phyloP scores from a whole-genome alignment of 2,329 filamentous ascomycete genomes.

The Diaporthe sp. region DNA sequence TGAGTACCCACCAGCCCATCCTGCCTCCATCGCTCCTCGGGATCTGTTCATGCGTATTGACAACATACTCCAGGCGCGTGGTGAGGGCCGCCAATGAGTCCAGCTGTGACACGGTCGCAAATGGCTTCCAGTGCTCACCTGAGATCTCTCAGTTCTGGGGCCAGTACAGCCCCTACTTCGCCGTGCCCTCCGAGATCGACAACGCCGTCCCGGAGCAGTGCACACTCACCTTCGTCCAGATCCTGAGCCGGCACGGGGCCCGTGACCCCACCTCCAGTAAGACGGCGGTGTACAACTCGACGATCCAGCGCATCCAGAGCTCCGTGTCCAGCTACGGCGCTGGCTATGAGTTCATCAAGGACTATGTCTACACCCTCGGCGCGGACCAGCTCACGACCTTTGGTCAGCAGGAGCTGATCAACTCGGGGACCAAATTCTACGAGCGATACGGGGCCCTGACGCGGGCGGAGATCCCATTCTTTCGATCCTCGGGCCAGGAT shows the following conservation, averaged over 20 bases:
- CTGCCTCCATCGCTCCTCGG: neutral
- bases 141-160: conserved; percentile 81
- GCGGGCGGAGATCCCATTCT: conserved; percentile 64
- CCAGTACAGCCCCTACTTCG: conserved; percentile 89
- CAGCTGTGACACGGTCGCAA: conserved; percentile 65
- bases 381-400: conserved; percentile 70
- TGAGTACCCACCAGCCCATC: conserved; percentile 40
- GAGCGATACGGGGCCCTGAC: conserved; percentile 77
- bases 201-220: conserved; percentile 75
- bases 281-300: conserved; percentile 71
- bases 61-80: conserved; percentile 24
- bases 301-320: conserved; percentile 76
- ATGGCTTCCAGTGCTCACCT: conserved; percentile 75
- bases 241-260: conserved; percentile 88
- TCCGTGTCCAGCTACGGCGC: conserved; percentile 69
- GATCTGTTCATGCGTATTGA: neutral
- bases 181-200: conserved; percentile 77
- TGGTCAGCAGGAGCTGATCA: conserved; percentile 78
- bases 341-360: conserved; percentile 77
- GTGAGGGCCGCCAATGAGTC: conserved; percentile 38
- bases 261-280: conserved; percentile 83
- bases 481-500: conserved; percentile 58
- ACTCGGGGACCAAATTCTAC: conserved; percentile 84
- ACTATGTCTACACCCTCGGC: conserved; percentile 78
- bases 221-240: conserved; percentile 82